Evolutionary conservation across 2,329 filamentous ascomycete species (phyloP).

Genomic region (Sarocladium strictum): DNA sequence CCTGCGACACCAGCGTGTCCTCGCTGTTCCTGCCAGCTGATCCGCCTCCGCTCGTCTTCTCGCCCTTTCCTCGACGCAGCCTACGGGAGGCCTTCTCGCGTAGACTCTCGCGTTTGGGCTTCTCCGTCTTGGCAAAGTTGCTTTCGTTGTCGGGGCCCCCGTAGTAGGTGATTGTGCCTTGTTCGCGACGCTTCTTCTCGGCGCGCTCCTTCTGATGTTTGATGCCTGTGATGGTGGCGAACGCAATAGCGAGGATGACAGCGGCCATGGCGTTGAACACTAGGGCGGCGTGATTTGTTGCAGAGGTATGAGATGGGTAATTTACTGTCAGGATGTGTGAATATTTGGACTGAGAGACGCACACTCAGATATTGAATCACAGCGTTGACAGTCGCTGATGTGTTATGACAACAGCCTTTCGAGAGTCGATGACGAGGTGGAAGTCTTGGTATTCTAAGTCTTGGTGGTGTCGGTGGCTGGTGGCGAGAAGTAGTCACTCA

Average conservation of each 20-base stretch:
- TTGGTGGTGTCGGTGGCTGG: too few relatives aligned
- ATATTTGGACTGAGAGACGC: not conserved
- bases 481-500: too few relatives aligned
- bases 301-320: too few relatives aligned
- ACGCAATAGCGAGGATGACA: not conserved
- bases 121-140: not conserved
- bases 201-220: not conserved
- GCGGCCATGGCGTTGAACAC: not conserved
- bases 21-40: not conserved
- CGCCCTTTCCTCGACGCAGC: not conserved
- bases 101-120: not conserved
- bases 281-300: too few relatives aligned
- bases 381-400: not conserved
- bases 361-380: too few relatives aligned
- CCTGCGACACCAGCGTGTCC: not conserved
- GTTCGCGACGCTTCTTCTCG: not conserved
- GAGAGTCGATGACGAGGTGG: conserved; percentile 1
- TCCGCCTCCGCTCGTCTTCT: not conserved
- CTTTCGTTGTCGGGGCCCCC: not conserved
- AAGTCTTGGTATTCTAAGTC: not conserved
- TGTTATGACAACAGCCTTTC: not conserved
- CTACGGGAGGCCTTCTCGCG: not conserved
- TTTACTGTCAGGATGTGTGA: too few relatives aligned
- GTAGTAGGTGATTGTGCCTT: not conserved
- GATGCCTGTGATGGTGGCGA: not conserved